A percentile compares a stretch with the other conserved stretches of the same genome.
phyloP scores from a whole-genome alignment of 2,329 filamentous ascomycete species.

The Neopestalotiopsis clavispora region DNA sequence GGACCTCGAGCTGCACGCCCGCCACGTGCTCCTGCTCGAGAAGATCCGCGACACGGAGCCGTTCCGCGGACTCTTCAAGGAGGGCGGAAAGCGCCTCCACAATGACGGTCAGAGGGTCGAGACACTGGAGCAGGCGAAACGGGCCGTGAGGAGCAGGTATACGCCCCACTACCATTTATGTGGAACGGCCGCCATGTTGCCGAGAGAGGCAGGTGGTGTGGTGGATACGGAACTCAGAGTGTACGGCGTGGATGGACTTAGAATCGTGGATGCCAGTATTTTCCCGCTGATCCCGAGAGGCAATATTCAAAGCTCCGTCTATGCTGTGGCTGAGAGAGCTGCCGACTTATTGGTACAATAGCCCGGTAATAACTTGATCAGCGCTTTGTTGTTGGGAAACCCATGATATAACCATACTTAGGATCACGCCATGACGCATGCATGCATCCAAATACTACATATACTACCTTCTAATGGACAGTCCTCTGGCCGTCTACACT shows the following conservation, averaged over 20 bases:
- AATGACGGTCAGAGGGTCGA: slow-evolving; percentile 30
- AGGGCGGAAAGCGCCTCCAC: slow-evolving; percentile 40
- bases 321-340: slow-evolving; percentile 26
- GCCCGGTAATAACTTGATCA: slow-evolving; percentile 8
- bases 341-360: slow-evolving; percentile 23
- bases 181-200: slow-evolving; percentile 46
- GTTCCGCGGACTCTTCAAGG: slow-evolving; percentile 45
- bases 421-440: too few species aligned
- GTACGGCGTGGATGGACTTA: slow-evolving; percentile 21
- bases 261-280: slow-evolving; percentile 26
- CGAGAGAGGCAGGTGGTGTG: slow-evolving; percentile 21
- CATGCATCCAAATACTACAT: too few species aligned
- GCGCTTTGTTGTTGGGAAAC: too few species aligned
- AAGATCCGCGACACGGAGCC: slow-evolving; percentile 40
- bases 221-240: slow-evolving; percentile 23
- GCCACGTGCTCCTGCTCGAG: slow-evolving; percentile 48
- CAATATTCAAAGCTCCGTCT: slow-evolving; percentile 24
- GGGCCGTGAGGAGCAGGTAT: slow-evolving; percentile 39
- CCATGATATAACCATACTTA: too few species aligned
- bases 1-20: slow-evolving; percentile 57
- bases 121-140: slow-evolving; percentile 39
- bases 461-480: too few species aligned
- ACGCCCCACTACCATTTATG: slow-evolving; percentile 51
- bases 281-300: slow-evolving; percentile 24
- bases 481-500: too few species aligned